These are phyloP conservation scores for Colletotrichum eleusines DNA, from an alignment of 2,329 filamentous ascomycete genomes.

Conservation along the genomic window DNA sequence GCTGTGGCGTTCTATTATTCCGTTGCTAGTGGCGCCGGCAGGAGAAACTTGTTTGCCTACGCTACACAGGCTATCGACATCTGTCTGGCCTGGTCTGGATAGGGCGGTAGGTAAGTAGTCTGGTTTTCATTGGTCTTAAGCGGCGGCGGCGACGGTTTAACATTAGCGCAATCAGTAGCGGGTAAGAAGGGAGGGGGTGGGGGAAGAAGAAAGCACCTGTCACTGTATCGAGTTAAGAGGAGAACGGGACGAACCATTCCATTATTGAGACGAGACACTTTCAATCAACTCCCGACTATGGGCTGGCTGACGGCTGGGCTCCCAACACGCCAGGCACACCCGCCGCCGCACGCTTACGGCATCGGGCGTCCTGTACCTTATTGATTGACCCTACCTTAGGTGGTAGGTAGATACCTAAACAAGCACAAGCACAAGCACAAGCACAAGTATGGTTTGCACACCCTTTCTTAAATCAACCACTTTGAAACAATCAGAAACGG, in stretches of 20 bases:
- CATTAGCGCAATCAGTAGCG: constrained; percentile 18
- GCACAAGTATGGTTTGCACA: constrained; percentile 7
- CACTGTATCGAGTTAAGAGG: constrained; percentile 7
- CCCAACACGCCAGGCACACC: constrained; percentile 18
- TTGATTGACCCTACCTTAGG: too few relatives aligned
- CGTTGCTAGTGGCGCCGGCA: neutral
- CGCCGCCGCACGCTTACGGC: neutral
- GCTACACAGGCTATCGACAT: neutral
- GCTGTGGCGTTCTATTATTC: neutral
- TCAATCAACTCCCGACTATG: constrained; percentile 35
- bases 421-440: too few relatives aligned
- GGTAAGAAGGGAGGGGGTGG: constrained; percentile 6
- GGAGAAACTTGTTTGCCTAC: neutral
- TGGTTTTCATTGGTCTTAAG: neutral
- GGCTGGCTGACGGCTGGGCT: constrained; percentile 20
- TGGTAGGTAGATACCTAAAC: too few relatives aligned
- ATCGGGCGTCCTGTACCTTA: too few relatives aligned
- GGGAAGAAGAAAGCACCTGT: constrained; percentile 1
- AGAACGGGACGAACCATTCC: constrained; percentile 20
- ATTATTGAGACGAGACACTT: constrained; percentile 28
- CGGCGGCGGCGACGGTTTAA: neutral
- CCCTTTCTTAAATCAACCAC: neutral
- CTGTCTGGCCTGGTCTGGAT: neutral
- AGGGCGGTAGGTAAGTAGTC: too few relatives aligned
- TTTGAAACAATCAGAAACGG: constrained; percentile 9